phyloP scores from a whole-genome alignment of 164 flowering plant genomes.

The Euptelea pleiosperma region DNA sequence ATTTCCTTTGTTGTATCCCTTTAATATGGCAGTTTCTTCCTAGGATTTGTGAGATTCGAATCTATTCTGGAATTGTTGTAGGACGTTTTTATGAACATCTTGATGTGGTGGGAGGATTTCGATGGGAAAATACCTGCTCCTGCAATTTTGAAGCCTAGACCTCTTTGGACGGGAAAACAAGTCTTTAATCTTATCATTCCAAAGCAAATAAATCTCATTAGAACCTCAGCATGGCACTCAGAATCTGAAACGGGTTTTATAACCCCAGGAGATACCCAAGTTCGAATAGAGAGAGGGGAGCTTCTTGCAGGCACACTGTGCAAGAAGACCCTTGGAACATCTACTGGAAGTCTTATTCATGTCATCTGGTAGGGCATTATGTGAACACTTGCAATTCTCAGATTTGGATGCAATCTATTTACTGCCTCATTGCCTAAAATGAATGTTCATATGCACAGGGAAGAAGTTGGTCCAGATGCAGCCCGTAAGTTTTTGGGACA shows the following conservation, averaged over 20 bases:
- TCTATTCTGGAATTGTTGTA: conserved; percentile 24
- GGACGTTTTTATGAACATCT: conserved; percentile 98
- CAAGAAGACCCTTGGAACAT: conserved; percentile 94
- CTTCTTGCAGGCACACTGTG: conserved; percentile 89
- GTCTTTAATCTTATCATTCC: conserved; percentile 96
- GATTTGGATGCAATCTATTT: not conserved
- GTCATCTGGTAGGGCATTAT: conserved; percentile 75
- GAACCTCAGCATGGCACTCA: conserved; percentile 86
- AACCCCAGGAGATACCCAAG: conserved; percentile 93
- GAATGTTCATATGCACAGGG: conserved; percentile 50
- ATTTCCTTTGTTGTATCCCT: not conserved
- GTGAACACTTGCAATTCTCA: not conserved
- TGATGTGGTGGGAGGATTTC: conserved; percentile 99
- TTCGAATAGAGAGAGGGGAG: conserved; percentile 92
- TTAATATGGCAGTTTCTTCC: not conserved
- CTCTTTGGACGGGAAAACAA: conserved; percentile 99
- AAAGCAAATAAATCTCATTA: conserved; percentile 88
- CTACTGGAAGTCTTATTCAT: conserved; percentile 97
- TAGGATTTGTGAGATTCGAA: no score
- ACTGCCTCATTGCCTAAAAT: not conserved
- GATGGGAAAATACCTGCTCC: conserved; percentile 98
- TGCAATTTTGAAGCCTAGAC: conserved; percentile 88
- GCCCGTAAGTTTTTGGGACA: conserved; percentile 98
- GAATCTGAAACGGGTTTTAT: conserved; percentile 76
- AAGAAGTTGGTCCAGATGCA: conserved; percentile 99